A percentile compares a stretch with the other conserved stretches of the same genome.
Conservation (phyloP, 164 flowering plant genomes). For the Berberis vulgaris region DNA sequence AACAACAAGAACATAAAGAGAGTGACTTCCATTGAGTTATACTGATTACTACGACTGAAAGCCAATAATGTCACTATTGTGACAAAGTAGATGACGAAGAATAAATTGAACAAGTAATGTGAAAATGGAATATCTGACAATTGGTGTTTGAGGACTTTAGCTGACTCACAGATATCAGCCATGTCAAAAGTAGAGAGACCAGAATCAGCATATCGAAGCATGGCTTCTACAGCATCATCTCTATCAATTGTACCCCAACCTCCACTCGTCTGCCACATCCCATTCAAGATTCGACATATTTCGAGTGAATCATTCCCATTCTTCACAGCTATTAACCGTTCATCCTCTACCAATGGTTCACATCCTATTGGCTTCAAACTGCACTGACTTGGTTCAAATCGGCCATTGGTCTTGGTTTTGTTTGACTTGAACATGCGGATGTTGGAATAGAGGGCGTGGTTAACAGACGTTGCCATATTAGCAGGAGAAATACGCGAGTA, state of each 20-base stretch:
- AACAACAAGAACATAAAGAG: too few relatives aligned
- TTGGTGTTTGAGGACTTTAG: not conserved
- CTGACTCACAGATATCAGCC: constrained; percentile 75
- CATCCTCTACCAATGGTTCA: constrained; percentile 7
- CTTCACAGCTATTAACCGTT: constrained; percentile 37
- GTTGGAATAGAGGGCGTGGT: constrained; percentile 10
- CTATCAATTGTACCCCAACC: constrained; percentile 90
- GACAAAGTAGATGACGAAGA: too few relatives aligned
- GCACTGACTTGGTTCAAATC: constrained; percentile 7
- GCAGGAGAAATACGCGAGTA: not conserved
- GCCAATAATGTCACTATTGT: too few relatives aligned
- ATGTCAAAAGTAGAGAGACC: constrained; percentile 92
- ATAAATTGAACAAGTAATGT: not conserved
- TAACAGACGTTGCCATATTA: constrained; percentile 10
- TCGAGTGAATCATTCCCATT: constrained; percentile 73
- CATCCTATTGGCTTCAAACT: not conserved
- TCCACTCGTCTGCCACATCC: constrained; percentile 98
- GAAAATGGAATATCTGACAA: not conserved
- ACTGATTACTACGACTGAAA: too few relatives aligned
- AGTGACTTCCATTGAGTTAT: too few relatives aligned
- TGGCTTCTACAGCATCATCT: constrained; percentile 77
- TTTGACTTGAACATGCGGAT: constrained; percentile 7
- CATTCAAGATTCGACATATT: constrained; percentile 75
- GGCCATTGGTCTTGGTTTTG: not conserved
- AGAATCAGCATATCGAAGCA: constrained; percentile 77